Evolutionary conservation across 495 filamentous ascomycete species (phyloP).

Genomic region (Aspergillus saccharolyticus): DNA sequence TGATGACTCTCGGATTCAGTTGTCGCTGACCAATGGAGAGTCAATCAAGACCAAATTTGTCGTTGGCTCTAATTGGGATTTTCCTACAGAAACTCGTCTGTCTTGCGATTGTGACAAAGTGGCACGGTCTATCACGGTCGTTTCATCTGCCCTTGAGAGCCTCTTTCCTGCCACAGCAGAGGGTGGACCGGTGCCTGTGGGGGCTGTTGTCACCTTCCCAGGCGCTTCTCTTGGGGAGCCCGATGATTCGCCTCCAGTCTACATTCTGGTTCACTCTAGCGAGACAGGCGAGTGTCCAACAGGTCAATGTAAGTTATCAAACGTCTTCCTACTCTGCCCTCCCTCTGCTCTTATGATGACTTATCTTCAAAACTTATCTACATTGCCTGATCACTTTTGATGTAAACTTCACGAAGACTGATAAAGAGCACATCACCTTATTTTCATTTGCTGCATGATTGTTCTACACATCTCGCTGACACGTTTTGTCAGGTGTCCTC

Average conservation of each 20-base stretch:
- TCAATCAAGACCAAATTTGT: constrained; percentile 52
- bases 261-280: constrained; percentile 72
- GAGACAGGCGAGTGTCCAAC: constrained; percentile 84
- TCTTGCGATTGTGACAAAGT: constrained; percentile 28
- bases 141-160: constrained; percentile 58
- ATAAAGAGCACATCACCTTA: constrained; percentile 45
- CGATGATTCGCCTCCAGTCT: constrained; percentile 51
- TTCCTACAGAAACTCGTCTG: constrained; percentile 22
- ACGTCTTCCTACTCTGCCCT: constrained; percentile 14
- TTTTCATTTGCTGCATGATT: constrained; percentile 11
- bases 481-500: constrained; percentile 56
- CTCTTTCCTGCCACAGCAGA: constrained; percentile 71
- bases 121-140: constrained; percentile 52
- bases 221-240: constrained; percentile 38
- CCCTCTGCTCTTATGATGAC: constrained; percentile 67
- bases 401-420: constrained; percentile 75
- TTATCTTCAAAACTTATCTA: constrained; percentile 90
- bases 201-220: constrained; percentile 69
- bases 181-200: constrained; percentile 67
- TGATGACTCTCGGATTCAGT: constrained; percentile 28
- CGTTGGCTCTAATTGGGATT: constrained; percentile 45
- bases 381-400: constrained; percentile 91
- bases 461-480: constrained; percentile 41
- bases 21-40: constrained; percentile 58
- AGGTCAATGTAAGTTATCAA: constrained; percentile 75